Base-by-base conservation (phyloP, 140 eudicot genomes). In the Senecio squalidus region DNA sequence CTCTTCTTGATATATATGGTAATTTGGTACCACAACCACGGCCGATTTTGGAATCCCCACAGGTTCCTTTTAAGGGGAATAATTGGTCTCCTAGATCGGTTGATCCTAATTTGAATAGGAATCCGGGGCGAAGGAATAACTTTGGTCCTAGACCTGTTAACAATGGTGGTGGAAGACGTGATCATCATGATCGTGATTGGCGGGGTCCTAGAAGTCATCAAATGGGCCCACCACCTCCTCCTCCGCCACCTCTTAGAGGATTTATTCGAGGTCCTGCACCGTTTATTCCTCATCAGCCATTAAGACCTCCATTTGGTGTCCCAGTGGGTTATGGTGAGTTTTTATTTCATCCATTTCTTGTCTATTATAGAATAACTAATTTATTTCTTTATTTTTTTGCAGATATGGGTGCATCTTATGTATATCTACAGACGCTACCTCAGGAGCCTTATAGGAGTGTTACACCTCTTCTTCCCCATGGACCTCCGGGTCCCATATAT, bases 151-250 rank as follows among this genome's bases (percentile, higher is more conserved):
- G 86, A 71, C 23, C 52, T 14, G 2, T 70, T 57, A 75, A 78
- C 53, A 84, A 81, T 55, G 81, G 80, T 54, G 84, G 81, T 5
- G 84, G 90, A 43, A 64, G 94, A 66, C 84, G 81, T 21, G 87
- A 76, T 65, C 79, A 71, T 33, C 49, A 36, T 57, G 70, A 62
- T 23, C 79, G 82, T 21, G 72, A 78, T n/a, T 48, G 76, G 80
- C 69, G 68, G 41, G 74, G 59, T 46, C 62, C 78, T 24, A 75
- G 73, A 38, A 56, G 45, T 56, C 56, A 59, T 61, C 95, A 67
- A 60, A 83, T 61, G 54, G 78, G 49, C 13, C 77, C 71, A 3
- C 83, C 82, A 10, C 88, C 85, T 25, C 86, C 82, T 5, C 88
- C 85, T 25, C 86, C 82, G 5, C 90, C 82, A 23, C 77, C 76